Evolutionary conservation across 75 land plant species (phyloP).

Genomic region (Isoetes taiwanensis): DNA sequence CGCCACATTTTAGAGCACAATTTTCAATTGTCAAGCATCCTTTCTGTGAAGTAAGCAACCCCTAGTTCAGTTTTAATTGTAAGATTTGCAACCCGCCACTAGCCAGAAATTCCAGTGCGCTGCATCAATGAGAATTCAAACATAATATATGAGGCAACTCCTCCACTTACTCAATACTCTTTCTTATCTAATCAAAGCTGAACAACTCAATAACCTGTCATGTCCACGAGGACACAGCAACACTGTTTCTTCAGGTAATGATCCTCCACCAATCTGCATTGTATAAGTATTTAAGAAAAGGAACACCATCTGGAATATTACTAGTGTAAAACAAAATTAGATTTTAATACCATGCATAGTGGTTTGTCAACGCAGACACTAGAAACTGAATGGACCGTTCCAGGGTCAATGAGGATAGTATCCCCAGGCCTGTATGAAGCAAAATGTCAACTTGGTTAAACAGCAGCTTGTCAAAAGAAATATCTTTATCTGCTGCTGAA

Average conservation of each 20-base stretch:
- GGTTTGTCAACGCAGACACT: slow-evolving; percentile 82
- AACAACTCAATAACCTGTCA: slow-evolving; percentile 46
- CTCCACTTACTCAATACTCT: neutral
- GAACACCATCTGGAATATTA: slow-evolving; percentile 6
- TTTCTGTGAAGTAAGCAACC: slow-evolving; percentile 80
- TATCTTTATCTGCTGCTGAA: neutral
- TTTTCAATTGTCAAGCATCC: slow-evolving; percentile 72
- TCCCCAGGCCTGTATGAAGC: slow-evolving; percentile 70
- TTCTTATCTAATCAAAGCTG: neutral
- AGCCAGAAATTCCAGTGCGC: slow-evolving; percentile 82
- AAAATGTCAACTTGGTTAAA: neutral
- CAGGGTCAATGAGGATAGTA: slow-evolving; percentile 71
- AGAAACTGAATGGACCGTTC: slow-evolving; percentile 43
- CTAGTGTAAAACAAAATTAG: neutral
- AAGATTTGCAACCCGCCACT: slow-evolving; percentile 72
- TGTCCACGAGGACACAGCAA: slow-evolving; percentile 67
- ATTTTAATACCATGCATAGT: slow-evolving; percentile 61
- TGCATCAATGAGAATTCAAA: slow-evolving; percentile 37
- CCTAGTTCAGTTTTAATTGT: slow-evolving; percentile 90
- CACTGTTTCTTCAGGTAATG: slow-evolving; percentile 80
- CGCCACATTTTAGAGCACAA: slow-evolving; percentile 75
- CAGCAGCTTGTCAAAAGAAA: neutral
- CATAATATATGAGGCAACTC: neutral
- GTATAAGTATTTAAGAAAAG: neutral
- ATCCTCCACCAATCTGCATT: slow-evolving; percentile 80